Evolutionary conservation across 148 eudicot genomes (phyloP), one percentile per base, ranked within the genome.

Genomic region (Arbutus unedo): DNA sequence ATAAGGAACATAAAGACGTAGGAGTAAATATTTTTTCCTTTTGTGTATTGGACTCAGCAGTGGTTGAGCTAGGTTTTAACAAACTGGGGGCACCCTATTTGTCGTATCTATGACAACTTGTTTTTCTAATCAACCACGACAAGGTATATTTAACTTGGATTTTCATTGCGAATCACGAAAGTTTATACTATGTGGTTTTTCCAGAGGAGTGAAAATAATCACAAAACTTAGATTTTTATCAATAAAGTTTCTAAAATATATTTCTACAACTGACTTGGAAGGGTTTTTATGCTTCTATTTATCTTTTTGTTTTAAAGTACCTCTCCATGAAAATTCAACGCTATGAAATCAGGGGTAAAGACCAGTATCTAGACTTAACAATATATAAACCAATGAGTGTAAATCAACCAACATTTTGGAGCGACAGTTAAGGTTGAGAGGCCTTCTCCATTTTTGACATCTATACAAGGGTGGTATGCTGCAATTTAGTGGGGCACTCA

Each of bases 181-280:
- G 64, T 59, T 8, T 59, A 59, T 59, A 59, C 18, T 59, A 18
- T 21, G 64, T 18, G 64, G 21, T 59, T 59, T n/a, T 59, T 59
- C 64, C 64, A 57, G 19, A 59, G 23, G 64, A 18, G 23, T 19
- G 18, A 18, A 8, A 59, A 18, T 19, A 59, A 59, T 21, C 64
- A n/a, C 64, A 0, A 59, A 59, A 59, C 23, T 60, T n/a, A n/a
- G 67, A 59, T 11, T 60, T n/a, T n/a, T 25, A 60, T 60, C 67
- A n/a, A n/a, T n/a, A n/a, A 60, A n/a, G 67, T 60, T 60, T 60
- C 67, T 60, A n/a, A n/a, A 60, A 10, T 60, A n/a, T 60, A 60
- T 60, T n/a, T 60, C 67, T 60, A n/a, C n/a, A n/a, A n/a, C n/a
- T n/a, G n/a, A n/a, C n/a, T n/a, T n/a, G n/a, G n/a, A 60, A 60